Base-by-base conservation (phyloP, 805 yeast genomes). In the Metschnikowia drakensbergensis region DNA sequence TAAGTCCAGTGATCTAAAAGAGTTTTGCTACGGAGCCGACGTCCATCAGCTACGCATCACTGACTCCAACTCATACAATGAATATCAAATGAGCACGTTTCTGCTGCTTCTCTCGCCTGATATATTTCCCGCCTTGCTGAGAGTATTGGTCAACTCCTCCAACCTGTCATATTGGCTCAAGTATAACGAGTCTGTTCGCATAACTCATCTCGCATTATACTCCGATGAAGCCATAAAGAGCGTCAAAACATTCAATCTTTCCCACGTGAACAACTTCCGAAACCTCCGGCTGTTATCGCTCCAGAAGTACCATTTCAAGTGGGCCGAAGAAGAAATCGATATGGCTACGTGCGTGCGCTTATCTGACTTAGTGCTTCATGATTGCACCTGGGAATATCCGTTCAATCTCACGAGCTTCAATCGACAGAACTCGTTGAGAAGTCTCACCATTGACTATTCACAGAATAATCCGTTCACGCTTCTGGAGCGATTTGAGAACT, bases 301-400 rank as follows among this genome's bases (percentile, higher is more conserved):
- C 10, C 49, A 64, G 42, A 67, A 73, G 17, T 80, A 68, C 60
- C 63, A 74, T 66, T 59, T 80, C 64, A 58, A 69, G 62, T 63
- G 80, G 78, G 60, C 59, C 3, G 65, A 65, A 26, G 57, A 54
- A 6, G 52, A 49, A 4, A 46, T 39, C 8, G 57, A 51, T 1
- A 45, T 56, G 8, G 52, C 58, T 1, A 45, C 51, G 1, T 38
- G 40, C 2, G 55, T 59, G 4, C 34, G 52, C 1, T 55, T 73
- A 28, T 54, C 55, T 4, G 54, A 53, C 2, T 53, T 78, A 26
- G 52, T 58, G 3, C 54, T 80, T 4, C 53, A 58, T 10, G 68
- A 79, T 52, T 80, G 84, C 59, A 71, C 75, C 1, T 80, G 84
- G 84, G 77, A 76, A 50, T 80, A 77, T 52, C 84, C 84, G 0